Conservation (phyloP, 768 basidiomycete genomes). For the Pleurotus ostreatus region DNA sequence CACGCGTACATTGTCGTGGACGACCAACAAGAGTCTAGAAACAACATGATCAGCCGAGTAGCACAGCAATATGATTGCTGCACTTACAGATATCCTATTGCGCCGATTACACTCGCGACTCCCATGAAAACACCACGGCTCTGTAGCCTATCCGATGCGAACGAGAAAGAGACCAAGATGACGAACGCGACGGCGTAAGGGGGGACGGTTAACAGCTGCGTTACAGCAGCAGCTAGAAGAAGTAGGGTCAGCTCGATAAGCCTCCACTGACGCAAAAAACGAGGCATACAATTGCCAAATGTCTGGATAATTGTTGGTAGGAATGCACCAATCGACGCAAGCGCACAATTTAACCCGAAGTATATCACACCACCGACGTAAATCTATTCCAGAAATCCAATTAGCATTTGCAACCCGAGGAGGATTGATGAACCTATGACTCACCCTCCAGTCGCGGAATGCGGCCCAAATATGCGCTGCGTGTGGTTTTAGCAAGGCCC, state of each 20-base stretch:
- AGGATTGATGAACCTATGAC: slow-evolving; percentile 9
- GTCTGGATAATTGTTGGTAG: slow-evolving; percentile 77
- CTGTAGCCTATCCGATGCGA: slow-evolving; percentile 63
- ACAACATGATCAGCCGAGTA: background rate
- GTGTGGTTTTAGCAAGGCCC: background rate
- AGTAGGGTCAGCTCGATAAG: background rate
- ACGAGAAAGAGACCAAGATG: slow-evolving; percentile 55
- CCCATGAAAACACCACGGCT: slow-evolving; percentile 50
- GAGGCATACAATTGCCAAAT: slow-evolving; percentile 61
- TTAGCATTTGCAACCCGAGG: no score
- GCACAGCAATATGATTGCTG: background rate
- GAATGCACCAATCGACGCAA: slow-evolving; percentile 78
- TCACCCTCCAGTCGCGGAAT: slow-evolving; percentile 68
- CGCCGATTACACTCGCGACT: slow-evolving; percentile 39
- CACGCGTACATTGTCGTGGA: slow-evolving; percentile 49
- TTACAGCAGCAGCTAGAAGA: slow-evolving; percentile 50
- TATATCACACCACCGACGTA: slow-evolving; percentile 71
- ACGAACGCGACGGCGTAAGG: slow-evolving; percentile 73
- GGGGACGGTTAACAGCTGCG: slow-evolving; percentile 76
- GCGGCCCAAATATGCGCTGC: slow-evolving; percentile 63
- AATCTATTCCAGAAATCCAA: slow-evolving; percentile 30
- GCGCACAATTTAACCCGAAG: slow-evolving; percentile 71
- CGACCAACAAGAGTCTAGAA: slow-evolving; percentile 49
- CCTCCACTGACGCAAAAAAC: background rate
- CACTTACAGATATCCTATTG: slow-evolving; percentile 61